Conservation (phyloP, 345 rosid genomes). For the Erodium maritimum region DNA sequence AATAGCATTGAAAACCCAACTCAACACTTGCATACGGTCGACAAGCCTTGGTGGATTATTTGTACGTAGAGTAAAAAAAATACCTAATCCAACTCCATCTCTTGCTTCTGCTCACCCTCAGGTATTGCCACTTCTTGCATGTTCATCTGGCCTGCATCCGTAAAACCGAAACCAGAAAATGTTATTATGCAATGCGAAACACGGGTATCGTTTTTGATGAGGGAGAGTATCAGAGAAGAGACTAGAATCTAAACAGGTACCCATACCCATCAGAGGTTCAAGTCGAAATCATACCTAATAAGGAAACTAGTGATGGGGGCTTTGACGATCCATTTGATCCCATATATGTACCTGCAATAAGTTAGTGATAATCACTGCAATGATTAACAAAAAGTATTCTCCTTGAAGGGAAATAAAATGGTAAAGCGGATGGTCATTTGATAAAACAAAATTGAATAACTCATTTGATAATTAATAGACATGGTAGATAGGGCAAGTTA, state of each 20-base stretch:
- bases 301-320: slow-evolving; percentile 67
- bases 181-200: no score
- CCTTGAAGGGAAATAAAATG: neutral
- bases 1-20: no score
- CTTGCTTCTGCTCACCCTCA: slow-evolving; percentile 38
- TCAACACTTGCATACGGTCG: no score
- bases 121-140: slow-evolving; percentile 40
- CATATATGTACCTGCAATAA: slow-evolving; percentile 43
- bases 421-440: neutral
- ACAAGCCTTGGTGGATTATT: neutral
- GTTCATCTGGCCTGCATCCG: slow-evolving; percentile 59
- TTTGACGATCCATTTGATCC: slow-evolving; percentile 50
- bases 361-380: neutral
- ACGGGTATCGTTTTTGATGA: no score
- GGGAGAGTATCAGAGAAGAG: no score
- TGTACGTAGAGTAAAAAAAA: no score
- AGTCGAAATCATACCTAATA: slow-evolving; percentile 73
- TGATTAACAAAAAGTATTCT: neutral
- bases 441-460: no score
- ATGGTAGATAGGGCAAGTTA: no score
- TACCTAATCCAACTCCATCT: slow-evolving; percentile 26
- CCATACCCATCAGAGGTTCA: no score
- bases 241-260: no score
- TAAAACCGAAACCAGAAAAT: no score
- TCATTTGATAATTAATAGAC: no score